These are phyloP conservation scores for Drechmeria coniospora DNA, from an alignment of 2,329 filamentous ascomycete species.

Conservation along the genomic window DNA sequence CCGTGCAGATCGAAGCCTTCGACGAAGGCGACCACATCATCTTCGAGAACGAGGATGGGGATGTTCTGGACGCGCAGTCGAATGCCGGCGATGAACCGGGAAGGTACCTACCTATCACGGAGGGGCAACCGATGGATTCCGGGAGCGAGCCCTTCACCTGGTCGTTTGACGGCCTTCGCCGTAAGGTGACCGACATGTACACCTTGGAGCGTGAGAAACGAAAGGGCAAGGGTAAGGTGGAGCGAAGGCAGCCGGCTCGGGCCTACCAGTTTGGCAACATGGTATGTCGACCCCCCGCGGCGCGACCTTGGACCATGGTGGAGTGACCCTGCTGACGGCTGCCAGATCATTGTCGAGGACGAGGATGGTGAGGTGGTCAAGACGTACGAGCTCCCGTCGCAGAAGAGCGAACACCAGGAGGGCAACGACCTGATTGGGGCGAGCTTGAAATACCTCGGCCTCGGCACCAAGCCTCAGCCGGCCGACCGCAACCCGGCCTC, in stretches of 20 bases:
- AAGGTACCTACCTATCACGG: neutral
- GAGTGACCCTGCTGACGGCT: neutral
- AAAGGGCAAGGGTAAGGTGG: conserved; percentile 45
- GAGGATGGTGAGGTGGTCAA: conserved; percentile 78
- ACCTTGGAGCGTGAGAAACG: conserved; percentile 47
- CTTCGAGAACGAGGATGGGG: conserved; percentile 74
- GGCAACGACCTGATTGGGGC: conserved; percentile 23
- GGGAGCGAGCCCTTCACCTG: conserved; percentile 9
- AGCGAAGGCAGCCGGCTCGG: conserved; percentile 53
- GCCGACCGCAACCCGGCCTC: conserved; percentile 19
- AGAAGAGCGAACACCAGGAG: conserved; percentile 28
- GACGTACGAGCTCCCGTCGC: conserved; percentile 57
- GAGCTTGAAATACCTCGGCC: conserved; percentile 38
- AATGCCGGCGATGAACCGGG: conserved; percentile 4
- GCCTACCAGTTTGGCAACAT: conserved; percentile 78
- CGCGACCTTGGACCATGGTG: neutral
- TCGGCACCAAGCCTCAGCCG: conserved; percentile 28
- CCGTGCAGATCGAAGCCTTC: conserved; percentile 50
- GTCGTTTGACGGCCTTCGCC: conserved; percentile 28
- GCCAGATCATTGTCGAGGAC: conserved; percentile 70
- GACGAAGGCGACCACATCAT: conserved; percentile 68
- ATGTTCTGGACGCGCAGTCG: conserved; percentile 55
- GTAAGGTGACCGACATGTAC: conserved; percentile 34
- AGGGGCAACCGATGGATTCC: conserved; percentile 3
- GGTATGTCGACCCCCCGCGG: conserved; percentile 25